Percentiles rank a stretch among this genome's conserved stretches.
phyloP scores from a whole-genome alignment of 179 eudicot genomes.

The Drosera spatulata region DNA sequence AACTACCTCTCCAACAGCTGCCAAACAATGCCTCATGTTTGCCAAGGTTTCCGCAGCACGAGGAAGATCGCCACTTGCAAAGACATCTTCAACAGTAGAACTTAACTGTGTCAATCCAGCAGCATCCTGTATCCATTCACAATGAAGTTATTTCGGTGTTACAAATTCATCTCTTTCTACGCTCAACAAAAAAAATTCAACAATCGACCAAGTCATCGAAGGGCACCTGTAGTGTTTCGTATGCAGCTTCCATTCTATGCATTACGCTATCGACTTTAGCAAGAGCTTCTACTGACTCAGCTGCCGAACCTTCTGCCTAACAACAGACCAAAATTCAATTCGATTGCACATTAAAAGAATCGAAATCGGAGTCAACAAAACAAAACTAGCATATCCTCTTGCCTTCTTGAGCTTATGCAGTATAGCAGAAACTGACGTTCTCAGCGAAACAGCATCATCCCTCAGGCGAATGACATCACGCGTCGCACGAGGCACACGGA shows the following conservation, averaged over 20 bases:
- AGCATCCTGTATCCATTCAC: slow-evolving; percentile 52
- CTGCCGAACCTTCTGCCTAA: slow-evolving; percentile 96
- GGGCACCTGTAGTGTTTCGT: slow-evolving; percentile 80
- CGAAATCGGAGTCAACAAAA: not conserved
- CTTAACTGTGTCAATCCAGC: slow-evolving; percentile 90
- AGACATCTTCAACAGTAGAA: slow-evolving; percentile 94
- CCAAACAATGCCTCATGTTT: slow-evolving; percentile 91
- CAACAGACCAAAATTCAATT: slow-evolving; percentile 2
- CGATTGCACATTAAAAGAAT: not conserved
- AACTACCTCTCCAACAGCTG: slow-evolving; percentile 90
- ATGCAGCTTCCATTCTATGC: slow-evolving; percentile 93
- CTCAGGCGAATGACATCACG: slow-evolving; percentile 87
- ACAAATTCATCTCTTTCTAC: slow-evolving; percentile 5
- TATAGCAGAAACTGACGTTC: slow-evolving; percentile 60
- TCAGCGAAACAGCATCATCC: slow-evolving; percentile 74
- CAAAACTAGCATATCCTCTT: no score
- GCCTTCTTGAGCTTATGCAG: slow-evolving; percentile 70
- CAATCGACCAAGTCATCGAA: not conserved
- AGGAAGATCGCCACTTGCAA: slow-evolving; percentile 94
- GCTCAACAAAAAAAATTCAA: slow-evolving; percentile 1
- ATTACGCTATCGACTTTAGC: slow-evolving; percentile 93
- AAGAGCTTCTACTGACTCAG: slow-evolving; percentile 79
- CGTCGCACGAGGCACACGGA: slow-evolving; percentile 93
- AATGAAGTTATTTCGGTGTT: slow-evolving; percentile 5
- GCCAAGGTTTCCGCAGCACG: slow-evolving; percentile 96